phyloP scores from a whole-genome alignment of 106 monocot species.

The Platanthera guangdongensis region DNA sequence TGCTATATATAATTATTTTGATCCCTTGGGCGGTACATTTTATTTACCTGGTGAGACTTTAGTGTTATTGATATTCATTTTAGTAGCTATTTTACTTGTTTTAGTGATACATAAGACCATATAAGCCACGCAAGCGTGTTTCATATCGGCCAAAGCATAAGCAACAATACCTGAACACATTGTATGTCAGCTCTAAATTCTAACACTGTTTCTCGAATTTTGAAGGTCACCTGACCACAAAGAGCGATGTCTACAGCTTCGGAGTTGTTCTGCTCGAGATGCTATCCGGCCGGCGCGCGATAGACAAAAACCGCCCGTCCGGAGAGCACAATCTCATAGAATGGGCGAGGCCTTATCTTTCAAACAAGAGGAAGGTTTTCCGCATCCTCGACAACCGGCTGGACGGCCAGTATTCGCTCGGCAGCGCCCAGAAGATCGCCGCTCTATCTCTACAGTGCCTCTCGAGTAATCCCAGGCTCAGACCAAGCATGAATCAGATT shows the following conservation, averaged over 20 bases:
- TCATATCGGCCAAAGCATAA: too few relatives aligned
- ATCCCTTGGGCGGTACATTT: too few relatives aligned
- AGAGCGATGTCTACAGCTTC: constrained; percentile 91
- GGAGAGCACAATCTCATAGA: constrained; percentile 85
- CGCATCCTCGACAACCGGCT: constrained; percentile 58
- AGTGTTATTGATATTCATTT: too few relatives aligned
- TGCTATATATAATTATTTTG: too few relatives aligned
- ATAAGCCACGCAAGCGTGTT: too few relatives aligned
- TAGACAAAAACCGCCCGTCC: constrained; percentile 76
- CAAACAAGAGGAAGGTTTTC: constrained; percentile 62
- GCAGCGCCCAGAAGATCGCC: constrained; percentile 53
- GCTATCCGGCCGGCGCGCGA: constrained; percentile 62
- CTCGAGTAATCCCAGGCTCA: constrained; percentile 24
- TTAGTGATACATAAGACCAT: too few relatives aligned
- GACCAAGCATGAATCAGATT: constrained; percentile 71
- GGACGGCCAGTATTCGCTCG: constrained; percentile 60
- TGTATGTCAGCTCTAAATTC: not conserved
- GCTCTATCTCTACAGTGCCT: constrained; percentile 51
- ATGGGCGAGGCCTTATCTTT: constrained; percentile 73
- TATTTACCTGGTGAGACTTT: too few relatives aligned
- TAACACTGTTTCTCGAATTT: not conserved
- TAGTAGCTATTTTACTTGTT: too few relatives aligned
- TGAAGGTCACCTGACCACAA: constrained; percentile 69
- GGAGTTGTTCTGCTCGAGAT: constrained; percentile 89
- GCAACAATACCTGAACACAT: too few relatives aligned